Evolutionary conservation across 164 flowering plant species (phyloP).

Genomic region (Kalanchoe fedtschenkoi): DNA sequence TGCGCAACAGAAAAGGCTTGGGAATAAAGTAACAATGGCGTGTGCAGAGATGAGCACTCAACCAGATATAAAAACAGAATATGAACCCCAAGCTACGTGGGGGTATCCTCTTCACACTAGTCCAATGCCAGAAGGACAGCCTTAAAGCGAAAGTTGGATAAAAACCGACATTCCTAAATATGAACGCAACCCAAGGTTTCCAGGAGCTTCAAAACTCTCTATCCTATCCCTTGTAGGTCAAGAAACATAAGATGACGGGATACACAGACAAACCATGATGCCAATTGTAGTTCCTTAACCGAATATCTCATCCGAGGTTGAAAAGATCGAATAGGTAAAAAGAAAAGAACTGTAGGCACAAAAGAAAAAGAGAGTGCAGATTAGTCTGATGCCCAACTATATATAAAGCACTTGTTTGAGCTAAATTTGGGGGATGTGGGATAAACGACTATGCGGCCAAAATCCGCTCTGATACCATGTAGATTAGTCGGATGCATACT

Average conservation of each 20-base stretch:
- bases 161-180: not conserved
- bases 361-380: no score
- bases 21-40: slow-evolving; percentile 2
- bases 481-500: no score
- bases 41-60: not conserved
- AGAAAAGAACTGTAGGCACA: no score
- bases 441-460: no score
- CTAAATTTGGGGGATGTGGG: no score
- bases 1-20: no score
- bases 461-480: no score
- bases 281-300: not conserved
- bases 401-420: no score
- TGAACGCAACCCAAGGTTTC: not conserved
- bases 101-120: not conserved
- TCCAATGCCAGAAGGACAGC: not conserved
- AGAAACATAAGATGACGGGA: not conserved
- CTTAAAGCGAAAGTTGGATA: not conserved
- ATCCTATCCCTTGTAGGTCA: not conserved
- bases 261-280: not conserved
- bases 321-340: no score
- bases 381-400: no score
- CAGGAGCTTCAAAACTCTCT: not conserved
- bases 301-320: not conserved
- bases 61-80: not conserved
- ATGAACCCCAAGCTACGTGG: not conserved